phyloP scores from a whole-genome alignment of 225 moss, liverwort and hornwort genomes.

The Neckera pumila region DNA sequence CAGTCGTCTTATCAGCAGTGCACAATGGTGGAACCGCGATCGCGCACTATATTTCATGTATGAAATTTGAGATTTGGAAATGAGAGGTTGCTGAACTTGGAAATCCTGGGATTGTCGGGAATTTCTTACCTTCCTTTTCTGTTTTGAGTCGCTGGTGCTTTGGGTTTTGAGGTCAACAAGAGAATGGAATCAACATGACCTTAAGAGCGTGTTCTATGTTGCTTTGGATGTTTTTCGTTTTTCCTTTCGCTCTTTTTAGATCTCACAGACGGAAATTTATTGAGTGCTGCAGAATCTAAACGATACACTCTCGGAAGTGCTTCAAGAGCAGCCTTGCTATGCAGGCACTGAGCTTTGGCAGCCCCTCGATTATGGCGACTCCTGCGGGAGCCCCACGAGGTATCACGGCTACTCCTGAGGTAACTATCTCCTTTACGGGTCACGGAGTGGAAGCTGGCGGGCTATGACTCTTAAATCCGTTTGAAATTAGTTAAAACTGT shows the following conservation, averaged over 20 bases:
- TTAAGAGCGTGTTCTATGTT: neutral
- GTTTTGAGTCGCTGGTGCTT: neutral
- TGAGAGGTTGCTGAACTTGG: neutral
- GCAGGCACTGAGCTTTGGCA: conserved; percentile 14
- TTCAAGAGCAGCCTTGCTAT: neutral
- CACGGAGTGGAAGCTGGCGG: neutral
- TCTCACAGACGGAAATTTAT: neutral
- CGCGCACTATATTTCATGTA: too few relatives aligned
- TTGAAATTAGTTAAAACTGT: neutral
- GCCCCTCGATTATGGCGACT: neutral
- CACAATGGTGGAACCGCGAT: neutral
- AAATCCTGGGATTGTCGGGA: neutral
- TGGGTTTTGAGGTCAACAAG: neutral
- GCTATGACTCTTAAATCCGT: neutral
- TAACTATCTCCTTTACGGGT: neutral
- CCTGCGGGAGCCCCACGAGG: neutral
- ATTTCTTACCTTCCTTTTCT: neutral
- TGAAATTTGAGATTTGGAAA: neutral
- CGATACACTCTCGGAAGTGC: neutral
- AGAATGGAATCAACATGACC: neutral
- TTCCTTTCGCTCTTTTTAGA: neutral
- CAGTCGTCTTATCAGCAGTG: neutral
- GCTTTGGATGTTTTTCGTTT: neutral
- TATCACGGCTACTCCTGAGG: neutral
- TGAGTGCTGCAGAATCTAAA: neutral